phyloP scores from a whole-genome alignment of 257 asterid genomes.

The Osmanthus fragrans region DNA sequence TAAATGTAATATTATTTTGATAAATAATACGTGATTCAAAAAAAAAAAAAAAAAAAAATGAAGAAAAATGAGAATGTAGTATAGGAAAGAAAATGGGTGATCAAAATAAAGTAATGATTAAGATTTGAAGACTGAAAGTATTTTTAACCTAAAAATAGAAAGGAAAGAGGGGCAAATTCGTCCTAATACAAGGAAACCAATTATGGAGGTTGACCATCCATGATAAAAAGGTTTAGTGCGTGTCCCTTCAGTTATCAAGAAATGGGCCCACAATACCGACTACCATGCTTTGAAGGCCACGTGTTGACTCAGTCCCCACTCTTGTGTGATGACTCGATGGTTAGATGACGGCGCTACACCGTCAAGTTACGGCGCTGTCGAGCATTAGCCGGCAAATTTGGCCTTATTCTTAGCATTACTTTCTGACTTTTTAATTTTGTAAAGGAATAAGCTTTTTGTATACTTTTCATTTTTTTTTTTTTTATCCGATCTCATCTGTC shows the following conservation, averaged over 20 bases:
- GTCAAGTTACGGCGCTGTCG: slow-evolving; percentile 42
- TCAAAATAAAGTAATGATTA: not conserved
- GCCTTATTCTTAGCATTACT: not conserved
- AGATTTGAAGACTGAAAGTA: not conserved
- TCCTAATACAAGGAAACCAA: not conserved
- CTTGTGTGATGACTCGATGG: slow-evolving; percentile 39
- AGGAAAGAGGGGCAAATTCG: slow-evolving; percentile 20
- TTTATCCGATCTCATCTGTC: no score
- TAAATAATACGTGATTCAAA: no score
- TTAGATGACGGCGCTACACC: slow-evolving; percentile 36
- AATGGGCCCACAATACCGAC: slow-evolving; percentile 28
- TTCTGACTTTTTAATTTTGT: no score
- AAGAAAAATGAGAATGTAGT: no score
- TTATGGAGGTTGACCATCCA: slow-evolving; percentile 14
- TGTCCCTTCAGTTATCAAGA: slow-evolving; percentile 27
- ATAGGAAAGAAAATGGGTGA: not conserved
- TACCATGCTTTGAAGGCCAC: slow-evolving; percentile 25
- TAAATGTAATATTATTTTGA: no score
- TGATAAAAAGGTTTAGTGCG: slow-evolving; percentile 22
- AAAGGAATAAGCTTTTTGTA: no score
- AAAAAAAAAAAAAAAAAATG: no score
- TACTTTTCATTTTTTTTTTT: no score
- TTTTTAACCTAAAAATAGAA: not conserved
- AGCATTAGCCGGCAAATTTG: slow-evolving; percentile 37
- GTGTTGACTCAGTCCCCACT: slow-evolving; percentile 28